Evolutionary conservation across 2,329 filamentous ascomycete species (phyloP).

Genomic region (Waltergamsia citrina): DNA sequence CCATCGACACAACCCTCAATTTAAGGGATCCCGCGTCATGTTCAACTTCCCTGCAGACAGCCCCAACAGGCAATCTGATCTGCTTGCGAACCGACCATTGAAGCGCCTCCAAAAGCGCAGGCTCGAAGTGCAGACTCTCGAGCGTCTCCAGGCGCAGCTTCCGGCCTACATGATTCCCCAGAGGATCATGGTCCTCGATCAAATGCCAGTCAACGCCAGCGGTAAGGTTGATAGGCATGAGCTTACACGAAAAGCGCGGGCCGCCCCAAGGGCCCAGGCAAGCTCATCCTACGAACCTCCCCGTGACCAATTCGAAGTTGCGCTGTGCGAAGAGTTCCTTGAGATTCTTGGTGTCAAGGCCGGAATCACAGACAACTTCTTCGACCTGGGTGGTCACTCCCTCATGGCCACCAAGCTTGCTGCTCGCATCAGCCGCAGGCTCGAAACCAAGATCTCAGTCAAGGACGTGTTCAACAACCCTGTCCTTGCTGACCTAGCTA

Average conservation of each 20-base stretch:
- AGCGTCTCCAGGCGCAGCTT: neutral
- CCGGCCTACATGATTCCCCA: slow-evolving; percentile 11
- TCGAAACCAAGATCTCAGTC: neutral
- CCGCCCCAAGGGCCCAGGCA: too few relatives aligned
- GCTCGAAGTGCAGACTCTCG: neutral
- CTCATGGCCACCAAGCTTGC: slow-evolving; percentile 7
- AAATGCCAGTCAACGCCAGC: slow-evolving; percentile 10
- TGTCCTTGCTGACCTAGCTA: neutral
- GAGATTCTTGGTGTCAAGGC: slow-evolving; percentile 2
- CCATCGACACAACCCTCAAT: slow-evolving; percentile 21
- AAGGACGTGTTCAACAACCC: slow-evolving; percentile 1
- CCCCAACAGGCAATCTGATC: neutral
- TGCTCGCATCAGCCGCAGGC: neutral
- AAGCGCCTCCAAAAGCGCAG: neutral
- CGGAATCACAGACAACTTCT: slow-evolving; percentile 6
- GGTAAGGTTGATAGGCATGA: slow-evolving; percentile 8
- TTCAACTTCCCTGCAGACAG: slow-evolving; percentile 9
- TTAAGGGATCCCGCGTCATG: slow-evolving; percentile 1
- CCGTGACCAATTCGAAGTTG: slow-evolving; percentile 3
- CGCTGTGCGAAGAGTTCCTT: slow-evolving; percentile 3
- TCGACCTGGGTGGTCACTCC: slow-evolving; percentile 7
- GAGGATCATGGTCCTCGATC: slow-evolving; percentile 7
- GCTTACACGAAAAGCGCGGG: too few relatives aligned
- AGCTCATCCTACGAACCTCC: too few relatives aligned
- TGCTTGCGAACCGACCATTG: slow-evolving; percentile 2